Conservation (phyloP, 306 rosid species). For the Castanospermum australe region DNA sequence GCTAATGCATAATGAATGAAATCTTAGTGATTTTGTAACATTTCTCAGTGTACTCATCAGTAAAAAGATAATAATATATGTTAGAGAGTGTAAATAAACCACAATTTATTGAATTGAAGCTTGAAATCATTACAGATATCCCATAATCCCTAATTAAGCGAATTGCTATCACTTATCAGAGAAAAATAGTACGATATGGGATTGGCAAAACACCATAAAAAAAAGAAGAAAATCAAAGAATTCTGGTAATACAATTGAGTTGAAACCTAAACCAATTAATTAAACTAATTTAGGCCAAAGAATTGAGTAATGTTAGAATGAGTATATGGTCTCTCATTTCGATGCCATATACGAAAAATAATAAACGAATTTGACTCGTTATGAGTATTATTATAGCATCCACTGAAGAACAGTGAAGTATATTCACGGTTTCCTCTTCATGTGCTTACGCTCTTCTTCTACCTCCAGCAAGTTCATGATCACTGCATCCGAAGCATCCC, state of each 20-base stretch:
- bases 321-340: not conserved
- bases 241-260: not conserved
- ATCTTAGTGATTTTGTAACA: not conserved
- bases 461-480: slow-evolving; percentile 39
- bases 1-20: not conserved
- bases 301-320: slow-evolving; percentile 19
- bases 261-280: slow-evolving; percentile 8
- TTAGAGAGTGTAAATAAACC: not conserved
- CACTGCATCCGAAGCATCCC: slow-evolving; percentile 49
- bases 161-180: too few species aligned
- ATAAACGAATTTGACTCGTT: not conserved
- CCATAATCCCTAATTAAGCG: not conserved
- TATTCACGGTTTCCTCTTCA: slow-evolving; percentile 19
- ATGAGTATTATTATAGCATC: not conserved
- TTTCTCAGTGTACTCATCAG: not conserved
- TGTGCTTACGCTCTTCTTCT: slow-evolving; percentile 34
- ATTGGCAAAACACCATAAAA: not conserved
- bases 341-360: not conserved
- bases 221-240: not conserved
- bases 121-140: not conserved
- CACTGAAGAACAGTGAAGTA: not conserved
- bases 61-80: not conserved
- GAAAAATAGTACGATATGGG: too few species aligned
- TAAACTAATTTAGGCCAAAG: slow-evolving; percentile 4
- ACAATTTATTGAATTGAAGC: slow-evolving; percentile 24